Base-by-base conservation (phyloP, 495 filamentous ascomycete genomes). In the Penicillium ochrochloron region DNA sequence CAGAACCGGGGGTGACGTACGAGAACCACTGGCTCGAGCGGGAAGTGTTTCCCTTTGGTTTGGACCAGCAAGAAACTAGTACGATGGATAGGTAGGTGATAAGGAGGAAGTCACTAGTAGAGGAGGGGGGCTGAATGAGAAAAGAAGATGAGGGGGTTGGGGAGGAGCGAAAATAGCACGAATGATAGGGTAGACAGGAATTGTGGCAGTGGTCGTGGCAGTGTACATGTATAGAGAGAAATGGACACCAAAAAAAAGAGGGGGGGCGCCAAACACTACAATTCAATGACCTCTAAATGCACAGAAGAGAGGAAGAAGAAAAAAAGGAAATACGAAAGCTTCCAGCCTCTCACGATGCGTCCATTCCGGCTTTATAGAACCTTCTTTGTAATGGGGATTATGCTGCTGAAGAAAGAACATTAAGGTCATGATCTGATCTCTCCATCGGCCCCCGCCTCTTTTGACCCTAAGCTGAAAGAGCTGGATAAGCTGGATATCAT, bases 1-100 rank as follows among this genome's bases (percentile, higher is more conserved):
- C 25, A 31, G 59, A 59, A 55, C 27, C 23, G 44, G 44, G 35
- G 35, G 48, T 66, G 64, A 66, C 64, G 61, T 48, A 64, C 21
- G 61, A 46, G 54, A 51, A 37, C 41, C 19, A 41, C n/a, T 21
- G 46, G 54, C 41, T 41, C 31, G 15, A 46, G 57, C 31, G 41
- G 41, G 35, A 41, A 23, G 6, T 31, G 6, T 37, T 37, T 21
- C n/a, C 17, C 15, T 27, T 25, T 42, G 10, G 55, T 57, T 19
- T 15, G 3, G 35, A 52, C 29, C 29, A 58, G 57, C 21, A 35
- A 54, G 31, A 59, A 27, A 27, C 25, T 27, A 27, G 46, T 27
- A 50, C 14, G 14, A 27, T 50, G 17, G 42, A n/a, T 21, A 27
- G 55, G 17, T 31, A 41, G 37, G 23, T 37, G 37, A 61, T 34